Base-by-base conservation (phyloP, 2,329 filamentous ascomycete genomes). In the Beauveria bassiana region DNA sequence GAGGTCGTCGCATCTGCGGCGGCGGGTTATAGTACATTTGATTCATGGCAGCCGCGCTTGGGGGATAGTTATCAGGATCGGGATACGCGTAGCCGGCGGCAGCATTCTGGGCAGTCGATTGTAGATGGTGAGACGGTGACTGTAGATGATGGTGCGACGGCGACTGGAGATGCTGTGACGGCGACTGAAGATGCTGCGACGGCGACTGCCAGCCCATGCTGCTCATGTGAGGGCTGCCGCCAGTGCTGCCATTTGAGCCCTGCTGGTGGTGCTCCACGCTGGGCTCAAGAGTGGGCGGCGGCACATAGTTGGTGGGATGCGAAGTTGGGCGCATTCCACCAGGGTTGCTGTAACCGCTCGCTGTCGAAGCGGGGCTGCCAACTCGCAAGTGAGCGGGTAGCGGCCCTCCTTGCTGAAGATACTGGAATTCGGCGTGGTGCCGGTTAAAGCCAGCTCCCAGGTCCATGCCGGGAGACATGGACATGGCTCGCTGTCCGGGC, bases 301-400 rank as follows among this genome's bases (percentile, higher is more conserved):
- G 91, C n/a, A 88, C 89, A 73, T 93, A 96, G 63, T 83, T 82
- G 14, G 79, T 87, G 0, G 93, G 93, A 73, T 97, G 93, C 45
- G 93, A 97, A 0, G 93, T 97, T 67, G 93, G 85, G 52, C 85
- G 81, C 70, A 84, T 81, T 61, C 74, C 76, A 60, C 76, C 50
- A 18, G 50, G 40, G 18, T 61, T 79, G 64, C 75, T 81, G 75
- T 73, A 74, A 66, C 82, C 81, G 65, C 82, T 80, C 3, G 86
- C 84, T 14, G 83, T 84, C 10, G 88, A 86, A 3, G 84, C 84
- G 45, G 88, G 87, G 72, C 88, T 91, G 20, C 82, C 84, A 58
- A 89, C 84, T 40, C 93, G 89, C 63, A 98, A 81, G 72, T 97
- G 93, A 12, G 87, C 85, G 6, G 93, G 93, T 26, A 97, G 83